phyloP scores from a whole-genome alignment of 768 basidiomycete species.

The Tylopilus sp. region DNA sequence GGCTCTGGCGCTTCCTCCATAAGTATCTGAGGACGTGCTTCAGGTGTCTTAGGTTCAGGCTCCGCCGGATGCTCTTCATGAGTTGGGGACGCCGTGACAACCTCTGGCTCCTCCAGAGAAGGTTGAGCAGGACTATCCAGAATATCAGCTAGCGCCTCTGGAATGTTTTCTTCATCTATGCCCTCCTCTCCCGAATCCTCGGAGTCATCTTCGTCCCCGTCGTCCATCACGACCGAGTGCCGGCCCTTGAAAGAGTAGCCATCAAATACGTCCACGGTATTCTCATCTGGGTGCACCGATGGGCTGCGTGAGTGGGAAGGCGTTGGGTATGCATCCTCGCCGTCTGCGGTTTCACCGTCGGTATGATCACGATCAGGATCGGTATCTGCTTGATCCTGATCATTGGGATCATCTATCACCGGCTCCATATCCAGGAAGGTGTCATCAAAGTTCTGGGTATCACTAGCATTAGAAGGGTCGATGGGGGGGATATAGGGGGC shows the following conservation, averaged over 20 bases:
- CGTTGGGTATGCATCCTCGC: constrained; percentile 73
- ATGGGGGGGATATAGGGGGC: constrained; percentile 93
- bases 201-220: constrained; percentile 50
- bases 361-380: constrained; percentile 67
- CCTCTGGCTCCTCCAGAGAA: constrained; percentile 27
- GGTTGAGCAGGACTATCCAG: constrained; percentile 21
- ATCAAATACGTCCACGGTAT: constrained; percentile 74
- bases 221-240: constrained; percentile 74
- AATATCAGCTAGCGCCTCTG: constrained; percentile 18
- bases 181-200: constrained; percentile 33
- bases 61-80: constrained; percentile 39
- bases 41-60: constrained; percentile 72
- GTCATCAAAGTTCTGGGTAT: constrained; percentile 98
- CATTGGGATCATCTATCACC: constrained; percentile 74
- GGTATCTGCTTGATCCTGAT: constrained; percentile 59
- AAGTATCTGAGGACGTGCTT: constrained; percentile 49
- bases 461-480: constrained; percentile 86
- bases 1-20: constrained; percentile 22
- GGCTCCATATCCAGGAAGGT: constrained; percentile 96
- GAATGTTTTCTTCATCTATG: constrained; percentile 38
- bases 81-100: constrained; percentile 35
- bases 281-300: constrained; percentile 53
- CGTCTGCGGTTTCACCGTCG: constrained; percentile 69
- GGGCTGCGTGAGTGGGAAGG: constrained; percentile 79
- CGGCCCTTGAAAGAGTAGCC: constrained; percentile 93